Conservation (phyloP, 768 basidiomycete species). For the Mycena rebaudengoi region DNA sequence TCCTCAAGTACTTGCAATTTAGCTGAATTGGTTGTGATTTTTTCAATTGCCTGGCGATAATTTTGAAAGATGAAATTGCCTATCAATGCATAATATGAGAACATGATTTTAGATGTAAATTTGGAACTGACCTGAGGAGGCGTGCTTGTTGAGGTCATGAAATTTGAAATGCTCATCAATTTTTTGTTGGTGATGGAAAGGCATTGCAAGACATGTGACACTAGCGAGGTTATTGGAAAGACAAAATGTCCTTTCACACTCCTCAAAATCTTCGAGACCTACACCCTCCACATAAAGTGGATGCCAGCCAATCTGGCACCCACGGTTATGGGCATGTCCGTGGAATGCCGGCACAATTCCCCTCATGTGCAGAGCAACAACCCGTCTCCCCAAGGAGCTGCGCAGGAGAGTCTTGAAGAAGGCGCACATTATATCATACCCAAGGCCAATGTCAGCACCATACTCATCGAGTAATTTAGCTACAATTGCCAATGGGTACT, state of each 20-base stretch:
- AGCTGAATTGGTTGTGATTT: neutral
- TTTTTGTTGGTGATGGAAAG: conserved; percentile 33
- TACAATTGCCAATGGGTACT: conserved; percentile 38
- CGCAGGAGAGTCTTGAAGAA: conserved; percentile 32
- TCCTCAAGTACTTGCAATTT: neutral
- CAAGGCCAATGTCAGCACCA: conserved; percentile 13
- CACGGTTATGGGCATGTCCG: conserved; percentile 37
- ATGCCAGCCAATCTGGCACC: conserved; percentile 34
- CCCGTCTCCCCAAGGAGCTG: conserved; percentile 26
- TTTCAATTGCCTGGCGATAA: conserved; percentile 7
- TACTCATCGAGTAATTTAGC: conserved; percentile 24
- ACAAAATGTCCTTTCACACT: conserved; percentile 37
- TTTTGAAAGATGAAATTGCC: conserved; percentile 16
- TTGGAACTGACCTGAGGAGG: conserved; percentile 15
- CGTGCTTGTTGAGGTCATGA: conserved; percentile 30
- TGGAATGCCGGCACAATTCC: conserved; percentile 33
- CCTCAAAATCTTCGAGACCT: conserved; percentile 36
- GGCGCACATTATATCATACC: conserved; percentile 39
- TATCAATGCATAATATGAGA: neutral
- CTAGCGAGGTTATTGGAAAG: conserved; percentile 37
- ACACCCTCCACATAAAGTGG: conserved; percentile 34
- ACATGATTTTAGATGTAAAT: neutral
- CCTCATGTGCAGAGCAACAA: conserved; percentile 2
- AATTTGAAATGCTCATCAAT: conserved; percentile 32
- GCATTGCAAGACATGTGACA: conserved; percentile 24